A percentile compares a stretch with the other conserved stretches of the same genome.
Evolutionary conservation across 2,329 filamentous ascomycete genomes (phyloP).

Genomic region (Cucurbitaria berberidis): DNA sequence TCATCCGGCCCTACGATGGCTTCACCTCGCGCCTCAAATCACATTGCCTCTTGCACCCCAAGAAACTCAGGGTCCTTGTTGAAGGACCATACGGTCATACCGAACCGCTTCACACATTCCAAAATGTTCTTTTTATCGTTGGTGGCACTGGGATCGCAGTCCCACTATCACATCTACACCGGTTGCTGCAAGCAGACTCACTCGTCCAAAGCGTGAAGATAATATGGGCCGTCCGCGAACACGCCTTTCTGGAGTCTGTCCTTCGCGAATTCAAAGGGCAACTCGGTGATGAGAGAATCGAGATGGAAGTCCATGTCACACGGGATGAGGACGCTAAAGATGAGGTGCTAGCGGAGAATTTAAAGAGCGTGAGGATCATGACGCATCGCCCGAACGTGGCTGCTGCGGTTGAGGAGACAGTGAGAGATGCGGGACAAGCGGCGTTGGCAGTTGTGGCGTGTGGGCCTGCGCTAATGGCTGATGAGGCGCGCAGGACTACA

Average conservation of each 20-base stretch:
- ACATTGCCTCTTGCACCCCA: conserved; percentile 24
- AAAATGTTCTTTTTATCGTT: conserved; percentile 45
- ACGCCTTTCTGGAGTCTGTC: conserved; percentile 34
- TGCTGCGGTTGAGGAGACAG: conserved; percentile 42
- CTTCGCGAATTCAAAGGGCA: conserved; percentile 29
- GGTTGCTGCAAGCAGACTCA: conserved; percentile 22
- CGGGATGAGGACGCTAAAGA: conserved; percentile 31
- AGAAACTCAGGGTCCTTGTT: conserved; percentile 50
- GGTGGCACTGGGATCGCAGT: conserved; percentile 47
- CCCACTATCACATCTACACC: conserved; percentile 37
- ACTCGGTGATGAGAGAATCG: conserved; percentile 33
- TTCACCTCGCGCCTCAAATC: conserved; percentile 56
- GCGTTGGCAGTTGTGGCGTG: conserved; percentile 52
- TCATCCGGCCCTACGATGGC: conserved; percentile 59
- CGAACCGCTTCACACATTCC: conserved; percentile 51
- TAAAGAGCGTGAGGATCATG: conserved; percentile 35
- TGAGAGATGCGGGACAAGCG: conserved; percentile 34
- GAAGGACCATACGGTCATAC: conserved; percentile 59
- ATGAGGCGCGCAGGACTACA: conserved; percentile 52
- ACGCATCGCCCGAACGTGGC: conserved; percentile 50
- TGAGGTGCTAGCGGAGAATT: conserved; percentile 19
- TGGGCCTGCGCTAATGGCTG: conserved; percentile 55
- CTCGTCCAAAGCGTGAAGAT: conserved; percentile 31
- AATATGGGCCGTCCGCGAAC: conserved; percentile 44
- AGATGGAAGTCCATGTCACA: conserved; percentile 37